A percentile compares a stretch with the other conserved stretches of the same genome.
These are phyloP conservation scores for Solanum aculeatissimum DNA, from an alignment of 305 asterid genomes.

Conservation along the genomic window DNA sequence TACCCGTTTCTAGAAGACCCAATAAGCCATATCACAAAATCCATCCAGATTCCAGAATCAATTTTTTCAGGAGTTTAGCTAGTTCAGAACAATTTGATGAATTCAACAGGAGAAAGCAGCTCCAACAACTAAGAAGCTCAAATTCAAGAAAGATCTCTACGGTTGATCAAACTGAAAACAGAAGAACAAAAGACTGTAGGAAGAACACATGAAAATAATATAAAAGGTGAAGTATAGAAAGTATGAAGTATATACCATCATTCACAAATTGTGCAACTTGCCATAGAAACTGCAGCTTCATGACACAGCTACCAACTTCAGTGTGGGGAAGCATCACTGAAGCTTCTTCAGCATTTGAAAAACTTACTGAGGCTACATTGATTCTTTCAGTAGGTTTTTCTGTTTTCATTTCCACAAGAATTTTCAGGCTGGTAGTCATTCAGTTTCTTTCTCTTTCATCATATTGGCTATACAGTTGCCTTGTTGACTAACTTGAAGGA, in stretches of 20 bases:
- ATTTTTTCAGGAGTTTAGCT: not conserved
- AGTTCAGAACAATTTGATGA: not conserved
- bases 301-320: not conserved
- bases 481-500: constrained; percentile 17
- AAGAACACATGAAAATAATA: not conserved
- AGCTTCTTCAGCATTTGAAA: not conserved
- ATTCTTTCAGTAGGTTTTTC: not conserved
- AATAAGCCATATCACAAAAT: not conserved
- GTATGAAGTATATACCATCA: not conserved
- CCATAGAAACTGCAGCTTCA: not conserved
- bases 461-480: constrained; percentile 17
- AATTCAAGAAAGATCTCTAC: not conserved
- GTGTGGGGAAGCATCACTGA: not conserved
- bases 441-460: not conserved
- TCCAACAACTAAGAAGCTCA: not conserved
- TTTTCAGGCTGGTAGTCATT: not conserved
- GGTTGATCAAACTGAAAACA: not conserved
- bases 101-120: not conserved
- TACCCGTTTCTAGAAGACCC: not conserved
- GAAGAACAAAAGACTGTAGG: not conserved
- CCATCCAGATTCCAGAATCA: not conserved
- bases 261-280: not conserved
- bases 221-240: not conserved
- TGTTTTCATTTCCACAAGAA: not conserved
- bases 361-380: not conserved